A percentile compares a stretch with the other conserved stretches of the same genome.
Evolutionary conservation across 352 stramenopile genomes (phyloP).

Genomic region (Pythium volutum): DNA sequence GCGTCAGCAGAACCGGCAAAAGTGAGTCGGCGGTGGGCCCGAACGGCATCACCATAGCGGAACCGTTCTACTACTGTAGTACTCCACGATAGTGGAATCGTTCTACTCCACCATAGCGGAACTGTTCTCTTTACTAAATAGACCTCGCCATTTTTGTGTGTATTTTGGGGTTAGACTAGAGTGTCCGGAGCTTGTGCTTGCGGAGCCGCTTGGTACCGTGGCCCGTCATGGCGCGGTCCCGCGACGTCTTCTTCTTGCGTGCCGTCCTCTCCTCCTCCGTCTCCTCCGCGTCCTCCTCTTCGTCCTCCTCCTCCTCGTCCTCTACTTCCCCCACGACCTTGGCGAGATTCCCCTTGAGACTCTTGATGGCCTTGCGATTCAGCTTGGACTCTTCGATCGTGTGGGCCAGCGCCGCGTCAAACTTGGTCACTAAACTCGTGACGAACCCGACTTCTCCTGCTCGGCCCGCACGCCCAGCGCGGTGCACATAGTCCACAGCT

Average conservation of each 20-base stretch:
- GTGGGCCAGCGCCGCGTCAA: constrained; percentile 57
- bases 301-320: background rate
- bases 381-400: constrained; percentile 68
- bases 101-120: background rate
- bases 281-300: background rate
- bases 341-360: constrained; percentile 32
- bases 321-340: background rate
- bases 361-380: constrained; percentile 49
- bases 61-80: too few relatives aligned
- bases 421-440: constrained; percentile 74
- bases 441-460: constrained; percentile 58
- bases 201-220: constrained; percentile 30
- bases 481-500: constrained; percentile 93
- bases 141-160: constrained; percentile 3
- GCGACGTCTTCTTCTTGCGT: background rate
- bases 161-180: background rate
- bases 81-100: too few relatives aligned
- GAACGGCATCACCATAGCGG: too few relatives aligned
- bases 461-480: constrained; percentile 68
- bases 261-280: background rate
- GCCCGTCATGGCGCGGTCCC: constrained; percentile 10
- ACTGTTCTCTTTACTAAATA: constrained; percentile 4
- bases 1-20: constrained; percentile 26
- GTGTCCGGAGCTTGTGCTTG: constrained; percentile 27
- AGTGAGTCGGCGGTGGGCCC: too few relatives aligned